Evolutionary conservation across 768 basidiomycete genomes (phyloP), one percentile per base, ranked within the genome.

Genomic region (Rhodotorula taiwanensis): DNA sequence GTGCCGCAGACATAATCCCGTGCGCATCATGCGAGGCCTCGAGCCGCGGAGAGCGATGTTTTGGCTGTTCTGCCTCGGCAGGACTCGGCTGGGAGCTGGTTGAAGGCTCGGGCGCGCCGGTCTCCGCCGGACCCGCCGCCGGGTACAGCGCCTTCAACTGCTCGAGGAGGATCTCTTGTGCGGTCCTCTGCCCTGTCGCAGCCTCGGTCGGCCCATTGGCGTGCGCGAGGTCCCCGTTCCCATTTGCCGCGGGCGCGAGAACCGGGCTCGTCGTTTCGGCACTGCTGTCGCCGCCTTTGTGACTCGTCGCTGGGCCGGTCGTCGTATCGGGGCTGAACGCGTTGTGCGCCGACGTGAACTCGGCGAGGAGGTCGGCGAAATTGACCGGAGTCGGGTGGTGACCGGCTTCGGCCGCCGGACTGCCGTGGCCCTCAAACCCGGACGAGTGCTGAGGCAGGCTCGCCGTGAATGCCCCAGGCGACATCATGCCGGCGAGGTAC

Each of bases 361-460:
- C 54, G 33, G 58, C 64, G 25, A 65, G 44, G 16, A 65, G 36
- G 44, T 60, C 58, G 25, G 54, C 33, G 30, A 65, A 65, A n/a
- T 58, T 45, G 31, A 27, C 49, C 20, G 25, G 47, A 5, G 27
- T 14, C 23, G 45, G n/a, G 45, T 9, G 10, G 45, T 25, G 45
- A 14, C 8, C 45, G 6, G 20, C 9, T 23, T 43, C 13, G 20
- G 13, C 11, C 16, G 47, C 47, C 13, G 27, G 10, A 23, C 6
- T 11, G 25, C 47, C 27, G 25, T 15, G 27, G 27, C 7, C 42
- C 10, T 39, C 36, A 16, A 10, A 39, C 10, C 36, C 43, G 18
- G 43, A 20, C 43, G 13, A 10, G 23, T 13, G 2, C 47, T 48
- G 47, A 11, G n/a, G 47, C 5, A 27, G 27, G 25, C 27, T 16